Base-by-base conservation (phyloP, 2,329 filamentous ascomycete genomes). In the Ascochyta viciae-villosae region DNA sequence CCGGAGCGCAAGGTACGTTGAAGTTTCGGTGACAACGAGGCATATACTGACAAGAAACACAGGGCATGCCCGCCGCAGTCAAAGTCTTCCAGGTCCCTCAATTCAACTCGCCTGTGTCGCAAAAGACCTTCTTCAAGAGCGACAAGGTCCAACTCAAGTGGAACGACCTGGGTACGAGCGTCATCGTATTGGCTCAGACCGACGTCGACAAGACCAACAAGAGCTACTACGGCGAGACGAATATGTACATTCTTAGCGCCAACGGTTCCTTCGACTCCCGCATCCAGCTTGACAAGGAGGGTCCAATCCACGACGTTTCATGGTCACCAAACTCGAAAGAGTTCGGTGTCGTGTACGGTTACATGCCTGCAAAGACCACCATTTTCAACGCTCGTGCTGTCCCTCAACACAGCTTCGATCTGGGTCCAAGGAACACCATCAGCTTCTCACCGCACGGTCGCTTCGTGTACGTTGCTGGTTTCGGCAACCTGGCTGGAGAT, bases 91-190 rank as follows among this genome's bases (percentile, higher is more conserved):
- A 94, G 65, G 90, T 98, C 33, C 94, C 95, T 38, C 85, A 95
- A 67, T 98, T 98, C 79, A 85, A 80, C 61, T 82, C 81, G 49
- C 88, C 93, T 4, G 88, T 96, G 45, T 97, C 94, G 35, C 94
- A 98, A 76, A 99, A 99, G 87, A 97, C 90, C 1, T 99, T 99
- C 75, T 99, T 92, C 87, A 99, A 99, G 82, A 93, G 93, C 62
- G 95, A 99, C 82, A 98, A 98, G 82, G 94, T 99, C 43, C 92
- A 97, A 78, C 82, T 99, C 73, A 97, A 97, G 82, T 99, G 95
- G 95, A 99, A 99, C 79, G 86, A 89, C 65, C 83, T 92, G 60
- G 95, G 95, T 49, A 96, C 93, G 34, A 94, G 89, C 74, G 79
- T 98, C 74, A 90, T 99, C 71, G 94, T 98, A 64, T 86, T 99